Percentiles rank a stretch among this genome's conserved stretches.
These are phyloP conservation scores for Phylloporus sp. DNA, from an alignment of 768 basidiomycete species.

Conservation along the genomic window DNA sequence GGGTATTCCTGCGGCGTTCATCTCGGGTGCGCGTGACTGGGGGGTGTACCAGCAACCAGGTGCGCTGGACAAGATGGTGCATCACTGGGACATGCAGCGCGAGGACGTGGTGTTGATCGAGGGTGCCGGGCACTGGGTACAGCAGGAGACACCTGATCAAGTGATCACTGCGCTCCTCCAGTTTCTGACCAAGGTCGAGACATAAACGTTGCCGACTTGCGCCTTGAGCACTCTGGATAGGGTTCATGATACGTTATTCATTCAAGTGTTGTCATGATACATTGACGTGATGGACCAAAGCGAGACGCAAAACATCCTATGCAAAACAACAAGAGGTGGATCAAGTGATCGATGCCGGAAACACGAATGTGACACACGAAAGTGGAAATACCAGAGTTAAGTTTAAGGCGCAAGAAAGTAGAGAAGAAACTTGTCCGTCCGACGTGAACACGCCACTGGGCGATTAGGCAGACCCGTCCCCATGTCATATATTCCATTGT, in stretches of 20 bases:
- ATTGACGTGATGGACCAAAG: slow-evolving; percentile 20
- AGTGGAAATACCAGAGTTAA: neutral
- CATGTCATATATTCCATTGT: neutral
- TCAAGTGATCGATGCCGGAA: slow-evolving; percentile 5
- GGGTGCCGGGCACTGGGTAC: slow-evolving; percentile 63
- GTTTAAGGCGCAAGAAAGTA: slow-evolving; percentile 3
- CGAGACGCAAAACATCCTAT: slow-evolving; percentile 12
- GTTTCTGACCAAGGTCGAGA: slow-evolving; percentile 36
- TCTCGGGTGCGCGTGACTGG: slow-evolving; percentile 58
- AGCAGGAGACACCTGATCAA: slow-evolving; percentile 48
- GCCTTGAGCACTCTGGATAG: neutral
- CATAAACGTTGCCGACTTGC: neutral
- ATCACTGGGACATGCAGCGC: slow-evolving; percentile 31
- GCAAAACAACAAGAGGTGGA: slow-evolving; percentile 21
- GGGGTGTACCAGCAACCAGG: slow-evolving; percentile 55
- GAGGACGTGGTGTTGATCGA: slow-evolving; percentile 50
- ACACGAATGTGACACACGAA: neutral
- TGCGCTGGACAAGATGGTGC: slow-evolving; percentile 41
- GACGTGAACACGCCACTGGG: neutral
- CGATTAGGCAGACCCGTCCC: neutral
- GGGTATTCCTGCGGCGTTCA: slow-evolving; percentile 52
- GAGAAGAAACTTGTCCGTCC: neutral
- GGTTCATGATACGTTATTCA: slow-evolving; percentile 15
- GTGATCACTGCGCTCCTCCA: slow-evolving; percentile 39
- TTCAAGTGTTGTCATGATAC: slow-evolving; percentile 20